Conservation (phyloP, 2,329 filamentous ascomycete genomes). For the Apiospora arundinis region DNA sequence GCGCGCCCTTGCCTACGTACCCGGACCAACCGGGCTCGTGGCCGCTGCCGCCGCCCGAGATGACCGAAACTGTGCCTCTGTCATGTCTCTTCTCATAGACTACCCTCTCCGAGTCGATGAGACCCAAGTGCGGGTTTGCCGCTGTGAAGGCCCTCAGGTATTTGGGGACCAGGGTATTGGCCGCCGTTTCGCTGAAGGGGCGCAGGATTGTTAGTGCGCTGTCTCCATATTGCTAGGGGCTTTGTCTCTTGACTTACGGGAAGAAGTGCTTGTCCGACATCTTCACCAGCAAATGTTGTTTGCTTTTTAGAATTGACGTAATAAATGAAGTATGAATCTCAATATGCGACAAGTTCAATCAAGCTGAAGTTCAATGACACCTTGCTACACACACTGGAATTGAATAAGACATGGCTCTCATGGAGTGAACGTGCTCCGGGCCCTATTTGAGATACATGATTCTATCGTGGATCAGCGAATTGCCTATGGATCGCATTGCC, state of each 20-base stretch:
- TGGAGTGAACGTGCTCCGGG: background rate
- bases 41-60: conserved; percentile 75
- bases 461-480: background rate
- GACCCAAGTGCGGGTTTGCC: conserved; percentile 44
- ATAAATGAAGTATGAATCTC: background rate
- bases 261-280: conserved; percentile 28
- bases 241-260: background rate
- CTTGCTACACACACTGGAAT: background rate
- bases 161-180: conserved; percentile 35
- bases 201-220: background rate
- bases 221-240: background rate
- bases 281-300: background rate
- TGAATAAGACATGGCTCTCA: background rate
- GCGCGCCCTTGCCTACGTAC: conserved; percentile 72
- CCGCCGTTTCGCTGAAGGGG: background rate
- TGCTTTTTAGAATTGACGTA: background rate
- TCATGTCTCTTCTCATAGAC: conserved; percentile 44
- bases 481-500: background rate
- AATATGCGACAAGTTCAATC: background rate
- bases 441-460: conserved; percentile 1
- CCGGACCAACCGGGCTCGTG: conserved; percentile 77
- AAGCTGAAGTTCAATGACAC: background rate
- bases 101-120: conserved; percentile 49
- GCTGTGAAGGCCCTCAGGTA: conserved; percentile 33
- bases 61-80: conserved; percentile 53